Evolutionary conservation across 495 filamentous ascomycete genomes (phyloP).

Genomic region (Xylaria nigripes): DNA sequence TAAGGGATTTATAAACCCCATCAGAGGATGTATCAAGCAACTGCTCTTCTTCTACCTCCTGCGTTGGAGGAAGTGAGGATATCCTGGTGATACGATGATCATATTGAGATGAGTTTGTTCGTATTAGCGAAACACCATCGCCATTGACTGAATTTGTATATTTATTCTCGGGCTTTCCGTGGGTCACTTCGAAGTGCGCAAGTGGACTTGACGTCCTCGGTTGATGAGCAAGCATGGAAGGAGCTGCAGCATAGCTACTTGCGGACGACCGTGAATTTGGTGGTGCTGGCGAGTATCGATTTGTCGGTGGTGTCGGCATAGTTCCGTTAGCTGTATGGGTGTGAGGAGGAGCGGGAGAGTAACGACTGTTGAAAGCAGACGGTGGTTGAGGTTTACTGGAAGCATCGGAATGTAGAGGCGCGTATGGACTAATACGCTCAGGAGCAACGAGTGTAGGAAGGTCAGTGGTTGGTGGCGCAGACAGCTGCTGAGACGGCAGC

Average conservation of each 20-base stretch:
- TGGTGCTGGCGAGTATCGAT: conserved; percentile 48
- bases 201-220: conserved; percentile 81
- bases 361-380: conserved; percentile 36
- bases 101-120: conserved; percentile 40
- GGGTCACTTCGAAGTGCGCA: conserved; percentile 53
- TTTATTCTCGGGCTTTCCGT: conserved; percentile 29
- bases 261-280: conserved; percentile 29
- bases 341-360: conserved; percentile 53
- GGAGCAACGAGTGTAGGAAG: conserved; percentile 41
- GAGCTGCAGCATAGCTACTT: conserved; percentile 33
- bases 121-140: conserved; percentile 29
- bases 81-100: conserved; percentile 38
- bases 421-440: conserved; percentile 58
- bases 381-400: conserved; percentile 32
- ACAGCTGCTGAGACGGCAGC: conserved; percentile 24
- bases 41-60: conserved; percentile 47
- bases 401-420: conserved; percentile 35
- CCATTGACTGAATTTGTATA: conserved; percentile 24
- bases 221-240: conserved; percentile 57
- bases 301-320: conserved; percentile 30
- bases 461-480: conserved; percentile 21
- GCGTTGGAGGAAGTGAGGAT: conserved; percentile 43
- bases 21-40: conserved; percentile 20
- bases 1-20: conserved; percentile 7
- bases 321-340: conserved; percentile 26